Base-by-base conservation (phyloP, 768 basidiomycete species). In the Fibroporia radiculosa region DNA sequence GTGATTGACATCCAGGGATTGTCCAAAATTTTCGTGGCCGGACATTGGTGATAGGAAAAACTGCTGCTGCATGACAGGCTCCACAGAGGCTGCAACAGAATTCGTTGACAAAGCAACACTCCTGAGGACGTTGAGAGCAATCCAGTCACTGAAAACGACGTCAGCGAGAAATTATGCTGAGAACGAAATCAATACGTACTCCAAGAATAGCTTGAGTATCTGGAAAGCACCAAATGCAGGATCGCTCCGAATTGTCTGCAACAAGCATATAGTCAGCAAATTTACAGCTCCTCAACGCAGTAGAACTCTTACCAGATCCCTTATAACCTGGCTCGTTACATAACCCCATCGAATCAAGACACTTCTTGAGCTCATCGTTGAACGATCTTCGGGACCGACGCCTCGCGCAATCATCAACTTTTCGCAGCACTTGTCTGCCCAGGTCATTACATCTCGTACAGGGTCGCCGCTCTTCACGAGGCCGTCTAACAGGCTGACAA, bases 191-290 rank as follows among this genome's bases (percentile, higher is more conserved):
- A 44, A 24, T 28, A 75, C 86, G 58, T 53, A 90, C 88, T 93
- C 89, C 48, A 92, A 71, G 75, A 92, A 92, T 55, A 92, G 67
- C 62, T 92, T 92, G 64, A 92, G 61, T 49, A 93, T 91, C 64
- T 92, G 90, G 69, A 92, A 93, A 14, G 91, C 86, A 41, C 90
- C 90, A 53, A 93, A 93, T 3, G 89, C 85, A 42, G 89, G 89
- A 64, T 93, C 89, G 54, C 89, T 92, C 51, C 89, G 82, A 52
- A 93, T 92, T 8, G 89, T 92, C 88, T 91, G 59, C 8, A 33
- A 27, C 29, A n/a, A 47, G 45, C 27, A 47, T 41, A 44, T 38
- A 14, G 25, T 24, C 39, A 19, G 36, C 13, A 28, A n/a, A 42
- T 28, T 19, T 8, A 33, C 23, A 34, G 19, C 10, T 6, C n/a